Base-by-base conservation (phyloP, 345 rosid species). In the Pugionium dolabratum region DNA sequence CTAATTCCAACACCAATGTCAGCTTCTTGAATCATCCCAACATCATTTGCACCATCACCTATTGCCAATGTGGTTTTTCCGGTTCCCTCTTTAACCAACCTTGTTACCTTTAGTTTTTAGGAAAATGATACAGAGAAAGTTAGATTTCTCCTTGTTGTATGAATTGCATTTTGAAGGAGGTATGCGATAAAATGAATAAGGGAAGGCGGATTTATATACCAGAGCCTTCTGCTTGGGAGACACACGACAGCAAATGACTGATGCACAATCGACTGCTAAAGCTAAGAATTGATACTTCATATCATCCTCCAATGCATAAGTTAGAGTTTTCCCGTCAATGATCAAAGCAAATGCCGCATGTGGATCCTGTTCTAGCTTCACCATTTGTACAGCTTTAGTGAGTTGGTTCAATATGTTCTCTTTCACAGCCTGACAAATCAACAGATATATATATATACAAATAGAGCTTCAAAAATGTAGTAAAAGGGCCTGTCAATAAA, bases 21-120 rank as follows among this genome's bases (percentile, higher is more conserved):
- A 56, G 99, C 99, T 86, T 94, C 99, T 82, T 94, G 96, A 77
- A 94, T 90, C 99, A 94, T 94, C 51, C 99, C 99, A 48, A 94
- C 99, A 67, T 94, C 99, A 72, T 94, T 94, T 64, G 99, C 99
- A 62, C 99, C 99, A 70, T 94, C 99, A 70, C 99, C 99, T 57
- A 94, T 82, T 7, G 96, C 99, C 66, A 94, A 66, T 37, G 97
- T 94, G 28, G 97, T 90, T 83, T 79, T 90, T 30, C 95, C 86
- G 1, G 97, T 90, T 61, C 99, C 97, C 64, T 87, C 83, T 84
- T 86, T 90, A 46, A 94, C 99, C 79, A 94, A 64, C 65, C 99
- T 82, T 3, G 94, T 87, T 42, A 94, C 94, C 98, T 93, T 18
- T 67, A 32, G 4, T 60, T 59, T 69, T 18, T 8, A 5, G 57